Evolutionary conservation across 2,329 filamentous ascomycete genomes (phyloP).

Genomic region (Purpureocillium lavendulum): DNA sequence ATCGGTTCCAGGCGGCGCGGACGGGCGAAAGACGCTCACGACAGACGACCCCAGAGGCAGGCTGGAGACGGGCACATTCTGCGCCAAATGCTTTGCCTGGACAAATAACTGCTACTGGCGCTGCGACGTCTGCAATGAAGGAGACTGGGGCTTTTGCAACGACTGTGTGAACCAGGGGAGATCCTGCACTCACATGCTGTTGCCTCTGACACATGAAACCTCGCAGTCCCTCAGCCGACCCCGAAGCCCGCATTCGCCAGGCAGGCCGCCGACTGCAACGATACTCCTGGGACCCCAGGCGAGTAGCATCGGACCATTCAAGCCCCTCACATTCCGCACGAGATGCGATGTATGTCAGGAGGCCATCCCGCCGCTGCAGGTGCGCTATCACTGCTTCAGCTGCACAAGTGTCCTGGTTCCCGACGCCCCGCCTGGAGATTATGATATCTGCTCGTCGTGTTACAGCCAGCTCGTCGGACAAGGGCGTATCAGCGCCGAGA

Average conservation of each 20-base stretch:
- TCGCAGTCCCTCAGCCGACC: conserved; percentile 25
- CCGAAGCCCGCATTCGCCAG: conserved; percentile 32
- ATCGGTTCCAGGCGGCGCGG: conserved; percentile 39
- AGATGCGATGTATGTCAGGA: conserved; percentile 72
- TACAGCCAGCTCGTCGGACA: conserved; percentile 60
- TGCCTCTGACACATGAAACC: conserved; percentile 62
- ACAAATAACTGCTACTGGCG: conserved; percentile 86
- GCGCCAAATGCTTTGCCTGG: conserved; percentile 63
- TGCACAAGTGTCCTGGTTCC: conserved; percentile 50
- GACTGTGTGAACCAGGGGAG: conserved; percentile 74
- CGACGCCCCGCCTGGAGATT: conserved; percentile 58
- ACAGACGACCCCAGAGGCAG: conserved; percentile 59
- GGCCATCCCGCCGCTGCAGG: conserved; percentile 59
- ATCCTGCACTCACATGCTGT: conserved; percentile 72
- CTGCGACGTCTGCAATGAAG: conserved; percentile 79
- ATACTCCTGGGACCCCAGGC: conserved; percentile 39
- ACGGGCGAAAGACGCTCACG: conserved; percentile 50
- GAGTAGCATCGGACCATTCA: conserved; percentile 46
- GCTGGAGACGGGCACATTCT: conserved; percentile 76
- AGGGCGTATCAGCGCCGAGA: conserved; percentile 61
- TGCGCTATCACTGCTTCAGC: conserved; percentile 70
- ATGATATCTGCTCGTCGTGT: conserved; percentile 75
- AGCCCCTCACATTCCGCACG: conserved; percentile 62
- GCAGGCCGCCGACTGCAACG: conserved; percentile 37
- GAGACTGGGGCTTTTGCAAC: conserved; percentile 93